These are phyloP conservation scores for Coprinopsis marcescibilis DNA, from an alignment of 768 basidiomycete genomes.

Conservation along the genomic window DNA sequence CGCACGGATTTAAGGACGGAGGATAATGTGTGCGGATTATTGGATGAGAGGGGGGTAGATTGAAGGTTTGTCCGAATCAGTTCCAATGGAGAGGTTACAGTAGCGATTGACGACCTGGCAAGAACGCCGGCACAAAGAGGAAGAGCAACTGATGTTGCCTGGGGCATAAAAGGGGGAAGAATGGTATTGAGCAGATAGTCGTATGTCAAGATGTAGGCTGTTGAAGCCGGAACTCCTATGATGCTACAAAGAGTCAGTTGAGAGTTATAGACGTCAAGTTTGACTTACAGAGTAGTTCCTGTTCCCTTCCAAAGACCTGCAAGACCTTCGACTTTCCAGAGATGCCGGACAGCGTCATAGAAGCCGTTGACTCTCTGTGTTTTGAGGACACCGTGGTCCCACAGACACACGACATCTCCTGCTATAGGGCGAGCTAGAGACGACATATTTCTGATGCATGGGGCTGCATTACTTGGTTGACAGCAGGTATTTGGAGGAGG, in stretches of 20 bases:
- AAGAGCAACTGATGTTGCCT: constrained; percentile 35
- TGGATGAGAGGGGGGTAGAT: constrained; percentile 69
- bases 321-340: constrained; percentile 75
- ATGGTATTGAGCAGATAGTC: constrained; percentile 71
- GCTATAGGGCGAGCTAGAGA: constrained; percentile 55
- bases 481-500: constrained; percentile 60
- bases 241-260: constrained; percentile 41
- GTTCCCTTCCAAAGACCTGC: constrained; percentile 93
- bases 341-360: constrained; percentile 75
- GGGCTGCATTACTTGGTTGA: constrained; percentile 50
- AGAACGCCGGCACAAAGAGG: constrained; percentile 81
- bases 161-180: constrained; percentile 56
- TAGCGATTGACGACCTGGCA: constrained; percentile 75
- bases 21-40: constrained; percentile 69
- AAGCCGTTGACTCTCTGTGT: constrained; percentile 80
- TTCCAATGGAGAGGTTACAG: constrained; percentile 82
- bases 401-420: constrained; percentile 69
- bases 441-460: constrained; percentile 74
- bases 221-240: constrained; percentile 88
- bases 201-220: constrained; percentile 93
- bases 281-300: constrained; percentile 78
- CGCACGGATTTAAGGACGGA: constrained; percentile 66
- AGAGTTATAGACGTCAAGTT: neutral
- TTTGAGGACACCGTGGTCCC: constrained; percentile 66
- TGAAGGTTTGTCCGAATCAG: constrained; percentile 92